Conservation (phyloP, 768 basidiomycete species). For the Pleurotus pulmonarius region DNA sequence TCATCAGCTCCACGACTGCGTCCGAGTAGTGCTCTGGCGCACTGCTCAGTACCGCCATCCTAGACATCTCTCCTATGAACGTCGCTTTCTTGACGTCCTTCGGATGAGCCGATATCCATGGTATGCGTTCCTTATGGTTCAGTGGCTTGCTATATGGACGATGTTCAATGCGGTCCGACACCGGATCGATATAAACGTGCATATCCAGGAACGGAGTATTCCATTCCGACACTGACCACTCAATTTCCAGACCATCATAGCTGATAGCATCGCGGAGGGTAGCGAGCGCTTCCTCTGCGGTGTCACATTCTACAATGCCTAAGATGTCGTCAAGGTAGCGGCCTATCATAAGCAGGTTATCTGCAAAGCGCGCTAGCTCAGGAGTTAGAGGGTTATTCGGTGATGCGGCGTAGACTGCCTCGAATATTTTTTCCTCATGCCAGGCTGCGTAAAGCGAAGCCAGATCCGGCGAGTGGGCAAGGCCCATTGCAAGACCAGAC, state of each 20-base stretch:
- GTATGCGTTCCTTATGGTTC: background rate
- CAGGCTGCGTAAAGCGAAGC: background rate
- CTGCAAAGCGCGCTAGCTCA: background rate
- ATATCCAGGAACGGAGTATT: background rate
- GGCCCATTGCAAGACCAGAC: conserved; percentile 27
- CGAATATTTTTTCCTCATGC: background rate
- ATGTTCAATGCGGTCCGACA: background rate
- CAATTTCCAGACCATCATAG: background rate
- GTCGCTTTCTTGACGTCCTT: background rate
- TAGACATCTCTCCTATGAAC: background rate
- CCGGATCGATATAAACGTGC: background rate
- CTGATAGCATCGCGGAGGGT: background rate
- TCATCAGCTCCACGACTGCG: background rate
- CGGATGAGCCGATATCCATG: background rate
- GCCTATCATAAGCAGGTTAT: background rate
- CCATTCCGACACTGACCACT: background rate
- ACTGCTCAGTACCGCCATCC: background rate
- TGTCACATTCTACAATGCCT: background rate
- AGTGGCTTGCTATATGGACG: background rate
- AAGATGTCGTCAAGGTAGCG: background rate
- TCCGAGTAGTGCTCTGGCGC: background rate
- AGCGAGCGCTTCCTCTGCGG: background rate
- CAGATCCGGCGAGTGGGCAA: conserved; percentile 19
- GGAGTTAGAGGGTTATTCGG: background rate
- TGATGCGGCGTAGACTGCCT: too few relatives aligned